These are phyloP conservation scores for Peronosclerospora sorghi DNA, from an alignment of 352 stramenopile genomes.

Conservation along the genomic window DNA sequence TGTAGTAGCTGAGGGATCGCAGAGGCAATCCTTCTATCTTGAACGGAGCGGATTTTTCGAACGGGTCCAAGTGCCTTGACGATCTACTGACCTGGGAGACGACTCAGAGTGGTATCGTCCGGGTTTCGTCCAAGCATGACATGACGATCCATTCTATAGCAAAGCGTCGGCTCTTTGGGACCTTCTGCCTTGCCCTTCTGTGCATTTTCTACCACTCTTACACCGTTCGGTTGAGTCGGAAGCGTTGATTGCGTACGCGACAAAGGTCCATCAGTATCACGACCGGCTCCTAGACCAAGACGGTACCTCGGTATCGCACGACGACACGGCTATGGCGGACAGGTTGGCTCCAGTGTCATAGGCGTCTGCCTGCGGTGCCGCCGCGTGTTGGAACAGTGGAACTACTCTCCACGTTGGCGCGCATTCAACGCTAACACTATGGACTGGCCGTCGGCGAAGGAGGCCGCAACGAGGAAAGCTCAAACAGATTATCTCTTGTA, in stretches of 20 bases:
- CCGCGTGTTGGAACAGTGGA: background rate
- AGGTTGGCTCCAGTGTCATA: background rate
- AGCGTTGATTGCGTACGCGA: background rate
- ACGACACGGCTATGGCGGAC: background rate
- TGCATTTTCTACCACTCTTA: background rate
- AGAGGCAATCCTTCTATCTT: background rate
- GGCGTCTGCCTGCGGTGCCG: background rate
- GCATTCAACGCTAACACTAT: background rate
- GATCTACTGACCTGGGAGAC: no score
- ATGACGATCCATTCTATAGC: background rate
- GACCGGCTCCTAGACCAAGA: background rate
- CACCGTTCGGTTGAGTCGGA: background rate
- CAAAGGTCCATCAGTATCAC: background rate
- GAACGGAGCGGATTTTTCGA: background rate
- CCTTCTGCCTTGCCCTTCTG: no score
- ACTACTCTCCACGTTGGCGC: no score
- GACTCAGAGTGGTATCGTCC: background rate
- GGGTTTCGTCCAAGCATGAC: background rate
- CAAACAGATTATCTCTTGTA: background rate
- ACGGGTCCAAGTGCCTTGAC: background rate
- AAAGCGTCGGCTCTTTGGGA: background rate
- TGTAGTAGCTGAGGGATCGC: background rate
- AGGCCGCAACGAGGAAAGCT: no score
- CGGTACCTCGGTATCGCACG: background rate
- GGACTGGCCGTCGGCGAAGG: background rate